Evolutionary conservation across 768 basidiomycete species (phyloP).

Genomic region (Tricholoma furcatifolium): DNA sequence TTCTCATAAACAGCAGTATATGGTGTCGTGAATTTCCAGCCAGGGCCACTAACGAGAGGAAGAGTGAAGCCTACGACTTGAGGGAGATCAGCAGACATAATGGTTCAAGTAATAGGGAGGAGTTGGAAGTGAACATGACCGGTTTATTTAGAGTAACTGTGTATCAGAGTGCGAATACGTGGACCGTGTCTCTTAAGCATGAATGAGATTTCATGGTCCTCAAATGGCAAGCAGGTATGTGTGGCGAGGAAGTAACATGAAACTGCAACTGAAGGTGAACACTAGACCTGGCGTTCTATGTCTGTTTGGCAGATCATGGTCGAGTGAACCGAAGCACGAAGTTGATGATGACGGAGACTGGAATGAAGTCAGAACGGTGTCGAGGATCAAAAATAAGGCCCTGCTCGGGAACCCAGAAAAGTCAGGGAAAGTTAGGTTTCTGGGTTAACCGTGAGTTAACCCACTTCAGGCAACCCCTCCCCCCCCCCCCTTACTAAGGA

Average conservation of each 20-base stretch:
- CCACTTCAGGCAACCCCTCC: too few relatives aligned
- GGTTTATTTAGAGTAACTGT: too few relatives aligned
- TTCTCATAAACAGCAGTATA: constrained; percentile 78
- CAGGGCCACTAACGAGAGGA: constrained; percentile 66
- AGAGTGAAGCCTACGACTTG: constrained; percentile 61
- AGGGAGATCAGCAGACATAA: constrained; percentile 58
- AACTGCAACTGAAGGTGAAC: not conserved
- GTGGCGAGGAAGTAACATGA: not conserved
- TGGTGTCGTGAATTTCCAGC: constrained; percentile 72
- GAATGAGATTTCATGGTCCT: too few relatives aligned
- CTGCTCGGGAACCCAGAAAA: too few relatives aligned
- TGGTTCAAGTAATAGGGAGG: not conserved
- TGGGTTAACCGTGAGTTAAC: too few relatives aligned
- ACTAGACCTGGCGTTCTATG: constrained; percentile 59
- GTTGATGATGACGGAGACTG: constrained; percentile 84
- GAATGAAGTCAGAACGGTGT: constrained; percentile 4
- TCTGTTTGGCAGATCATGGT: constrained; percentile 46
- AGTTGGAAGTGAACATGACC: too few relatives aligned
- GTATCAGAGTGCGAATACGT: too few relatives aligned
- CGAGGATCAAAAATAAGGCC: not conserved
- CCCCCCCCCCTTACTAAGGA: too few relatives aligned
- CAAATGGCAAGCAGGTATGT: constrained; percentile 61
- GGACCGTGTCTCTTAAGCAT: too few relatives aligned
- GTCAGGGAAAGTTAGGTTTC: too few relatives aligned
- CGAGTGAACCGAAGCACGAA: constrained; percentile 79